phyloP scores from a whole-genome alignment of 225 moss, liverwort and hornwort species.

The Straminergon stramineum region DNA sequence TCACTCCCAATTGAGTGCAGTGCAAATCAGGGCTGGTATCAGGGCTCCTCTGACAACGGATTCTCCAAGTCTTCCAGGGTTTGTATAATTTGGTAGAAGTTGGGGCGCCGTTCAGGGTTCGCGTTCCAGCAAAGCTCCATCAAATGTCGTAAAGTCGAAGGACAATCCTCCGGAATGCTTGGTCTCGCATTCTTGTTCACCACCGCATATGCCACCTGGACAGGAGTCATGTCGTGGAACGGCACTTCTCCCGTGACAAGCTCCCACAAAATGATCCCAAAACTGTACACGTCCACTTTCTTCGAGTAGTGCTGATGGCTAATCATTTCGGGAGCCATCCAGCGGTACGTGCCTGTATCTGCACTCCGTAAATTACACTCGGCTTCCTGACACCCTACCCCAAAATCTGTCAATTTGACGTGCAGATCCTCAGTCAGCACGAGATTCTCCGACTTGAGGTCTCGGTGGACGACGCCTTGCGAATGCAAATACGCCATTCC shows the following conservation, averaged over 20 bases:
- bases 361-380: conserved; percentile 52
- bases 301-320: conserved; percentile 53
- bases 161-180: conserved; percentile 47
- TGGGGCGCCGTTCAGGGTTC: conserved; percentile 61
- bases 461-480: conserved; percentile 73
- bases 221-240: conserved; percentile 70
- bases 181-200: conserved; percentile 69
- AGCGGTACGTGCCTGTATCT: conserved; percentile 76
- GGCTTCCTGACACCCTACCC: conserved; percentile 64
- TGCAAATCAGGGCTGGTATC: neutral
- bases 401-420: conserved; percentile 77
- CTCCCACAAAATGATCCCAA: conserved; percentile 84
- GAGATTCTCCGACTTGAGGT: conserved; percentile 76
- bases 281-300: conserved; percentile 89
- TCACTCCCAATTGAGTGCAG: neutral
- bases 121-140: conserved; percentile 84
- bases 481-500: conserved; percentile 93
- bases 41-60: conserved; percentile 2
- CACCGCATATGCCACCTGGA: conserved; percentile 88
- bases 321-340: conserved; percentile 99
- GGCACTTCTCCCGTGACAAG: conserved; percentile 56
- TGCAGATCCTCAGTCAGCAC: conserved; percentile 42
- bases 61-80: conserved; percentile 38
- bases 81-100: conserved; percentile 62
- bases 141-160: conserved; percentile 29